phyloP scores from a whole-genome alignment of 2,329 filamentous ascomycete species.

The Trichophyton simii region DNA sequence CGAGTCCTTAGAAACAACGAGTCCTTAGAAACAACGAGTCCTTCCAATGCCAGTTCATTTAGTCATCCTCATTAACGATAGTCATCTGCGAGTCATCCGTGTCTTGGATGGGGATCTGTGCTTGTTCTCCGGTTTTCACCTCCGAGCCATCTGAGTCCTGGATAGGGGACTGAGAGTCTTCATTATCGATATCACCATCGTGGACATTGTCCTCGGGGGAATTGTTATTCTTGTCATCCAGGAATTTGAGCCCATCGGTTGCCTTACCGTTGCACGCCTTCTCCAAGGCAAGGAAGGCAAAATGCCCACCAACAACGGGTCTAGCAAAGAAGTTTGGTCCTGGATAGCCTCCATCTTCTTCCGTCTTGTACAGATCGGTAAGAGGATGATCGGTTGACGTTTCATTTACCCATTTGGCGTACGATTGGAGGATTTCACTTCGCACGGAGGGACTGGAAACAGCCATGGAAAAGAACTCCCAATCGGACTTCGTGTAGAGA shows the following conservation, averaged over 20 bases:
- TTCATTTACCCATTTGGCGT: conserved; percentile 74
- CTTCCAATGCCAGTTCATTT: not conserved
- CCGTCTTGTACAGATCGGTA: conserved; percentile 72
- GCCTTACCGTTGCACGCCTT: conserved; percentile 63
- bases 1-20: no score
- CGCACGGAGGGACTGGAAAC: conserved; percentile 58
- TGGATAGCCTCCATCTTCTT: conserved; percentile 62
- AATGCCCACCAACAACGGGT: conserved; percentile 75
- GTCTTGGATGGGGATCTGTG: not conserved
- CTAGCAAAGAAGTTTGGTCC: conserved; percentile 65
- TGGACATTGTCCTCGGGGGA: not conserved
- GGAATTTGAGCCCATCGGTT: conserved; percentile 42
- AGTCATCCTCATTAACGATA: not conserved
- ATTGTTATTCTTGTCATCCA: conserved; percentile 21
- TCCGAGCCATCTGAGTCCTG: conserved; percentile 4
- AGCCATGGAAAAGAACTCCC: conserved; percentile 80
- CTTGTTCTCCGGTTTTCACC: conserved; percentile 3
- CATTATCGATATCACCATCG: not conserved
- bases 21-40: not conserved
- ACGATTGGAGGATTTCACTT: conserved; percentile 57
- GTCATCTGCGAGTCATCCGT: not conserved
- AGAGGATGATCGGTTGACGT: conserved; percentile 64
- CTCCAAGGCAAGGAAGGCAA: conserved; percentile 71
- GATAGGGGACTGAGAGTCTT: not conserved
- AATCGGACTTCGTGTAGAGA: conserved; percentile 78